Evolutionary conservation across 306 rosid species (phyloP), one percentile per base, ranked within the genome.

Genomic region (Delonix regia): DNA sequence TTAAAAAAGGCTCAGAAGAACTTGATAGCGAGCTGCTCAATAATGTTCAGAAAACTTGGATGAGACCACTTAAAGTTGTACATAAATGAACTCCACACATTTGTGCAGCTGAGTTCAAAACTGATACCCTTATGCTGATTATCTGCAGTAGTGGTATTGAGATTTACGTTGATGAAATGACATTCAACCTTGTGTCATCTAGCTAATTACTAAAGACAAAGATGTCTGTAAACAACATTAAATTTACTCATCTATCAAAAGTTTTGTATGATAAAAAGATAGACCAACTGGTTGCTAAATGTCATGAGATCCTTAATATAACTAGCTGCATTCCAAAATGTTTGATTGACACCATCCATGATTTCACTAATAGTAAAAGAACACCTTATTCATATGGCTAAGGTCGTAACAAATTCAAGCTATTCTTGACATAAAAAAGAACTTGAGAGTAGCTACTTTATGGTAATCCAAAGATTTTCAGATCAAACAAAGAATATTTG

Each of bases 321-420:
- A 75, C 73, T 68, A n/a, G 49, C 60, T 68, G 34, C 44, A 69
- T 60, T 61, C 53, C 44, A 19, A 67, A 78, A 73, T 70, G 59
- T 42, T 63, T 71, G 3, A 72, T 15, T 65, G 73, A 69, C 34
- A 47, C 67, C 71, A 59, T 27, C 9, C 57, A 59, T 19, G 72
- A 56, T 68, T 42, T 76, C 61, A 47, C 8, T 30, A 44, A 15
- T 11, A 21, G 52, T 25, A 55, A 77, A 71, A 72, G 30, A 78
- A 63, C 42, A 64, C 71, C 62, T 14, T 38, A 24, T 33, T 30
- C 30, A 34, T 15, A 53, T 52, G 30, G 71, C 56, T 24, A 69
- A 22, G 28, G 24, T 77, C 77, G 34, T 11, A 71, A 60, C 56
- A 38, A 65, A 65, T 34, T 9, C 45, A 34, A 21, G 64, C 53